Evolutionary conservation across 441 rosid species (phyloP).

Genomic region (Gossypium schwendimanii): DNA sequence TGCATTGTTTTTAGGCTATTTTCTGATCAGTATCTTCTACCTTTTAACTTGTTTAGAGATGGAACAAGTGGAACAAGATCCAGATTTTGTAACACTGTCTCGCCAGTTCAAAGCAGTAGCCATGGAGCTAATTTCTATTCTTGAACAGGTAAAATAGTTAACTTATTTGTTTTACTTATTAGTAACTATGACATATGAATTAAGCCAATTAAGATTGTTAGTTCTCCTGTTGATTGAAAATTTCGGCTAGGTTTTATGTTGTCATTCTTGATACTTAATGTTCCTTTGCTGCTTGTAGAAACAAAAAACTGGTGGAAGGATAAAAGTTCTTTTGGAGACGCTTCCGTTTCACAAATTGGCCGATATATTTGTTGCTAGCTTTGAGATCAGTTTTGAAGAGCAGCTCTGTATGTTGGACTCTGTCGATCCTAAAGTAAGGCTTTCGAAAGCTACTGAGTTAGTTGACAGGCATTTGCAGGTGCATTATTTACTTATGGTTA

Average conservation of each 20-base stretch:
- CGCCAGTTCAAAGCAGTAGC: slow-evolving; percentile 95
- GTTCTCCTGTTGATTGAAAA: slow-evolving; percentile 7
- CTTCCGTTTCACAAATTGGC: slow-evolving; percentile 95
- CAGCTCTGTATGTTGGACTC: slow-evolving; percentile 92
- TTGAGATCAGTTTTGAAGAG: slow-evolving; percentile 98
- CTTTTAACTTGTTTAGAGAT: slow-evolving; percentile 50
- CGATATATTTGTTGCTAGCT: slow-evolving; percentile 98
- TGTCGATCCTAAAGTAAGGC: slow-evolving; percentile 82
- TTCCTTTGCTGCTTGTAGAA: slow-evolving; percentile 42
- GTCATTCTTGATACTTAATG: slow-evolving; percentile 9
- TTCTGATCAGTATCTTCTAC: slow-evolving; percentile 13
- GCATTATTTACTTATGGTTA: slow-evolving; percentile 18
- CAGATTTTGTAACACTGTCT: slow-evolving; percentile 69
- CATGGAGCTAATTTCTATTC: slow-evolving; percentile 87
- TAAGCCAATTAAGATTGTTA: neutral
- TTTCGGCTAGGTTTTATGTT: neutral
- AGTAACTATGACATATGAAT: neutral
- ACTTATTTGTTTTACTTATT: neutral
- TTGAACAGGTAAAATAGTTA: slow-evolving; percentile 64
- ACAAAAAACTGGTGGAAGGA: slow-evolving; percentile 91
- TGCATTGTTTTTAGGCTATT: neutral
- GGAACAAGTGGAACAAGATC: slow-evolving; percentile 92
- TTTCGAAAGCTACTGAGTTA: slow-evolving; percentile 90
- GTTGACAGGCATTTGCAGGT: slow-evolving; percentile 99
- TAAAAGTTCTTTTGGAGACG: slow-evolving; percentile 92